Percentiles rank a stretch among this genome's conserved stretches.
Conservation (phyloP, 345 rosid genomes). For the Eucalyptus cloeziana region DNA sequence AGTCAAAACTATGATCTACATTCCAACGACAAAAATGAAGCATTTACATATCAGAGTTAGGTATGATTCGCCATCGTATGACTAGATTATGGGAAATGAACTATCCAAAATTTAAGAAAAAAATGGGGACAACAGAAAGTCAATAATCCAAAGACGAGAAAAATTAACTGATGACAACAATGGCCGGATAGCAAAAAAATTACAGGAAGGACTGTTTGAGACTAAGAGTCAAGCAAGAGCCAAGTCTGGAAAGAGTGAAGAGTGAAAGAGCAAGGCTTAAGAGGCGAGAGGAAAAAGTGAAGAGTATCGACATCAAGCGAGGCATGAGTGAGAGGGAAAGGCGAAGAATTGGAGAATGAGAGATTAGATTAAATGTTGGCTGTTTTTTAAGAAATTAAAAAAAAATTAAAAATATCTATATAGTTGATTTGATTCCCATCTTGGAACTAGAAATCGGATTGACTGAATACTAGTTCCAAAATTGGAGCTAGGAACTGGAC, state of each 20-base stretch:
- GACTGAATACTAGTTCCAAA: too few species aligned
- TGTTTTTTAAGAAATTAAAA: too few species aligned
- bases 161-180: too few species aligned
- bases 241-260: not conserved
- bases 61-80: too few species aligned
- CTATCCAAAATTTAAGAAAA: not conserved
- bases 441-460: rapidly evolving
- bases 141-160: not conserved
- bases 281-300: not conserved
- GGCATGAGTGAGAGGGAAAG: not conserved
- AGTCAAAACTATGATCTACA: not conserved
- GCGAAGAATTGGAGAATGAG: too few species aligned
- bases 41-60: too few species aligned
- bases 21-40: not conserved
- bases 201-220: rapidly evolving
- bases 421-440: too few species aligned
- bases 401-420: too few species aligned
- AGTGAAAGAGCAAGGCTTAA: not conserved
- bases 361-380: too few species aligned
- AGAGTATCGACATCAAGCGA: not conserved
- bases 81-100: too few species aligned
- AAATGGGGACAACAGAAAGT: not conserved
- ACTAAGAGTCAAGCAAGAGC: not conserved
- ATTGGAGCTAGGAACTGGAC: rapidly evolving
- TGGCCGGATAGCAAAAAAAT: too few species aligned